These are phyloP conservation scores for Tricladium varicosporioides DNA, from an alignment of 2,329 filamentous ascomycete species.

Conservation along the genomic window DNA sequence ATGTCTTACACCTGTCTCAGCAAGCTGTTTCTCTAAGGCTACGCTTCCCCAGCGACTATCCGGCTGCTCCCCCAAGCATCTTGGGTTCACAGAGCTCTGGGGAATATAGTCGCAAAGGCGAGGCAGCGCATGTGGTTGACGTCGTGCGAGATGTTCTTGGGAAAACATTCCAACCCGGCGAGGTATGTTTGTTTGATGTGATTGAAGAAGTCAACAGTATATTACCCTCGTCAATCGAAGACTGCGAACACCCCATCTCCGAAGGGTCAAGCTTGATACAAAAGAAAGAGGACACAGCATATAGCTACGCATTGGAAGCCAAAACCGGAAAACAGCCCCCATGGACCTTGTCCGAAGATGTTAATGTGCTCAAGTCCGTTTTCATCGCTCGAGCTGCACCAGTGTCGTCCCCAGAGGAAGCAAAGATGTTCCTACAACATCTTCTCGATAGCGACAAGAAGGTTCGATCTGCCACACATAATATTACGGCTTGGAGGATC, in stretches of 20 bases:
- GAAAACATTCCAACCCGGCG: conserved; percentile 67
- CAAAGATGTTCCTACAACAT: conserved; percentile 68
- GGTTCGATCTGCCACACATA: conserved; percentile 84
- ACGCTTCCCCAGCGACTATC: conserved; percentile 72
- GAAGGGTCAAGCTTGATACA: too few relatives aligned
- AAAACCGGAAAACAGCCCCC: conserved; percentile 32
- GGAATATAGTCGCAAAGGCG: conserved; percentile 63
- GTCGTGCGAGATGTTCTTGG: conserved; percentile 66
- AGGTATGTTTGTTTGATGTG: conserved; percentile 88
- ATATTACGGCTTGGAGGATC: conserved; percentile 93
- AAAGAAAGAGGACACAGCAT: too few relatives aligned
- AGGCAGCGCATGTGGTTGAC: conserved; percentile 68
- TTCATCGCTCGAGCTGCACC: conserved; percentile 77
- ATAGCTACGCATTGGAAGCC: background rate
- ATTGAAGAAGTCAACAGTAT: conserved; percentile 65
- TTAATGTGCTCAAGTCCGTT: conserved; percentile 81
- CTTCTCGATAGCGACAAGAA: conserved; percentile 81
- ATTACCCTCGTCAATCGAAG: background rate
- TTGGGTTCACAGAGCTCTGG: conserved; percentile 79
- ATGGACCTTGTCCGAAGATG: conserved; percentile 73
- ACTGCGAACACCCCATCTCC: background rate
- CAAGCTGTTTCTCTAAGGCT: conserved; percentile 57
- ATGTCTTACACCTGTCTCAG: conserved; percentile 65
- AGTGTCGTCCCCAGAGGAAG: conserved; percentile 69
- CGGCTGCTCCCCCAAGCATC: conserved; percentile 68